Evolutionary conservation across 768 basidiomycete genomes (phyloP), one percentile per base, ranked within the genome.

Genomic region (Leccinum uliginosum): DNA sequence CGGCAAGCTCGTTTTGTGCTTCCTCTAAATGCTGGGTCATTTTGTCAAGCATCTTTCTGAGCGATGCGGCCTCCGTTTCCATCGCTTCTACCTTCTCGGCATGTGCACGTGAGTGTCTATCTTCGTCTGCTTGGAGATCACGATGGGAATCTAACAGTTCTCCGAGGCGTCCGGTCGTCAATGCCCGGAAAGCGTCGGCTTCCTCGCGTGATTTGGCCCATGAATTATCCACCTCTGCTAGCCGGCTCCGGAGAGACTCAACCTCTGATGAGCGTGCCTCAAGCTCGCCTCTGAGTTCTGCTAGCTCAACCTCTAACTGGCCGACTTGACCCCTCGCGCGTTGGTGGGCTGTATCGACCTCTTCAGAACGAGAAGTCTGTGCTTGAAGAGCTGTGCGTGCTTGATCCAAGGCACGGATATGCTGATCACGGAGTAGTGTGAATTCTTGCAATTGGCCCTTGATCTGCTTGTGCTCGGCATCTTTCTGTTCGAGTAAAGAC

Each of bases 151-250:
- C 91, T 47, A 97, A 77, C 19, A 97, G 78, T 67, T 95, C 84
- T 23, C 93, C 93, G 3, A 97, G 80, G 65, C 87, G 82, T 48
- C 87, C 85, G 2, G 92, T 96, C 3, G 94, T 94, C 51, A 93
- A 76, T 23, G 89, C 87, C 53, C 93, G 80, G 71, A 94, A 85
- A 2, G 89, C 84, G 70, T 97, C 95, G 3, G 93, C 92, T 75
- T 98, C 93, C 73, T 95, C 89, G 14, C 93, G 84, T 44, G 93
- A 92, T 71, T 93, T 90, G 24, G 89, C 83, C 87, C 93, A 97
- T 9, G 89, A 84, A 67, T 89, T 93, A 74, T 97, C 95, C 44
- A 87, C 85, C 53, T 95, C 91, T 24, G 81, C 76, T 44, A 95
- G 73, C 54, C 87, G 79, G 10, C 78, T 73, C 46, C 83, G 81